Evolutionary conservation across 495 filamentous ascomycete species (phyloP).

Genomic region (Xylaria curta): DNA sequence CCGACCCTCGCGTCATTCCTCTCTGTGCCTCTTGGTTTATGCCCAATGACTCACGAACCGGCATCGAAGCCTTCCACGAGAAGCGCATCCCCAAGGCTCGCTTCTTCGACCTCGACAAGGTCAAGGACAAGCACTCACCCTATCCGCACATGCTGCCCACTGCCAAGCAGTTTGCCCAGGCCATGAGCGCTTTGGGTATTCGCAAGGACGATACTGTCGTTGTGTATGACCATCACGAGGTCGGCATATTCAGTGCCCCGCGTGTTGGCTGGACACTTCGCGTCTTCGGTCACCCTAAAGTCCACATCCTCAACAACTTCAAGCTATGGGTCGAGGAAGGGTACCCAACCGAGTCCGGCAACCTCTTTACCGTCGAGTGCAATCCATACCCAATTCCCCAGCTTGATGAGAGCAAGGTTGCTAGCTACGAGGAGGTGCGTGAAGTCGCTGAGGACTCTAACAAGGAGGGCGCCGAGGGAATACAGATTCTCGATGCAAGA

Average conservation of each 20-base stretch:
- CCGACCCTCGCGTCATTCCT: conserved; percentile 80
- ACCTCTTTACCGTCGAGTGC: conserved; percentile 66
- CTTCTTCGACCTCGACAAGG: conserved; percentile 95
- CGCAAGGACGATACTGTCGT: conserved; percentile 85
- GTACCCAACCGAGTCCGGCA: conserved; percentile 78
- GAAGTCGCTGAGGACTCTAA: conserved; percentile 74
- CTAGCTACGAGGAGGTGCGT: conserved; percentile 77
- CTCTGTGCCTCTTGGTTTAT: conserved; percentile 96
- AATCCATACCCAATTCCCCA: conserved; percentile 61
- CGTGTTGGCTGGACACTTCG: conserved; percentile 91
- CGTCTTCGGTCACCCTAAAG: conserved; percentile 87
- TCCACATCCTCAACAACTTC: conserved; percentile 95
- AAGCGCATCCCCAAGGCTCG: conserved; percentile 82
- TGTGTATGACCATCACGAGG: conserved; percentile 86
- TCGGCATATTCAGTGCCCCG: conserved; percentile 93
- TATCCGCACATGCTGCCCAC: conserved; percentile 98
- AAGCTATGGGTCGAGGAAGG: conserved; percentile 84
- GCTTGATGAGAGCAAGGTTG: conserved; percentile 55
- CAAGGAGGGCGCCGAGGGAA: conserved; percentile 77
- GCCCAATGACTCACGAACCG: conserved; percentile 84
- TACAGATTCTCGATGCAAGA: conserved; percentile 92
- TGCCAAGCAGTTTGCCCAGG: conserved; percentile 76
- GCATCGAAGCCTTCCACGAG: conserved; percentile 74
- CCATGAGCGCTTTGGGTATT: conserved; percentile 89
- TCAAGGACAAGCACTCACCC: conserved; percentile 84